Evolutionary conservation across 2,329 filamentous ascomycete species (phyloP).

Genomic region (Achaetomium macrosporum): DNA sequence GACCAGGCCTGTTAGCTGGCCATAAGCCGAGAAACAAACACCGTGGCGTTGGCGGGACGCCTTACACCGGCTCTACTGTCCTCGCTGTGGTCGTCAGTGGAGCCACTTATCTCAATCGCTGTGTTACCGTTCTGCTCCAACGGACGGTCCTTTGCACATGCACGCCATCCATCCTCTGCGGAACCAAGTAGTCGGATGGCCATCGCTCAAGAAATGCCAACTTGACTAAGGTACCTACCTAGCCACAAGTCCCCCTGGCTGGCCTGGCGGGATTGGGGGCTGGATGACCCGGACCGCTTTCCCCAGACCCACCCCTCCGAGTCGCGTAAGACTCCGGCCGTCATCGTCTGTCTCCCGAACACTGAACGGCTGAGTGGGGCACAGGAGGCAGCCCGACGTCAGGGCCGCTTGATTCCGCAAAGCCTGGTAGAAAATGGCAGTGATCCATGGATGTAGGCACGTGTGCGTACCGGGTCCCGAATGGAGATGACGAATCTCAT

Average conservation of each 20-base stretch:
- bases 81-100: background rate
- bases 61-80: background rate
- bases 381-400: too few species aligned
- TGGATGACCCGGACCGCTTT: background rate
- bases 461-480: too few species aligned
- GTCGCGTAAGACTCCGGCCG: too few species aligned
- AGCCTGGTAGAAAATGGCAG: too few species aligned
- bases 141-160: slow-evolving; percentile 11
- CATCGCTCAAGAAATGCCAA: background rate
- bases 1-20: background rate
- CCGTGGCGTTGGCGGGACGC: background rate
- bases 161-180: slow-evolving; percentile 14
- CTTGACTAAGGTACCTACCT: background rate
- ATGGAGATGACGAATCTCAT: too few species aligned
- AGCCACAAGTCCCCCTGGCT: slow-evolving; percentile 11
- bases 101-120: background rate
- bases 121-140: slow-evolving; percentile 8
- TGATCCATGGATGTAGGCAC: too few species aligned
- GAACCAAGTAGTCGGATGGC: slow-evolving; percentile 5
- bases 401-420: too few species aligned
- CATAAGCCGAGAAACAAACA: background rate
- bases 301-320: too few species aligned
- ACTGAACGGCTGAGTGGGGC: background rate
- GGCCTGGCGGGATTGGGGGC: slow-evolving; percentile 16
- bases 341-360: background rate